These are phyloP conservation scores for Plasmopara muralis DNA, from an alignment of 352 stramenopile species.

Conservation along the genomic window DNA sequence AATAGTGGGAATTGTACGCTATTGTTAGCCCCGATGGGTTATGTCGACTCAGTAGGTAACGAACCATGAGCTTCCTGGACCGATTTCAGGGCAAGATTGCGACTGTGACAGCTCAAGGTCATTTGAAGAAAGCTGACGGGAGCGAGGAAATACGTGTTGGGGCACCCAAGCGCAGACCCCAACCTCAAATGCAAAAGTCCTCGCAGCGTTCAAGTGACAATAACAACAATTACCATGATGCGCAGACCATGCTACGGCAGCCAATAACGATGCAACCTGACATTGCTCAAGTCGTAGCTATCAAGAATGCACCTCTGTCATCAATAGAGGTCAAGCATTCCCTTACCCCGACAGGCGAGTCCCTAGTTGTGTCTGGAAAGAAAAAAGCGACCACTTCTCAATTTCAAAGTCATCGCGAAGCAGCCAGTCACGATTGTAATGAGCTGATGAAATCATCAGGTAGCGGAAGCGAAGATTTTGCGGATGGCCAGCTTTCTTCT, in stretches of 20 bases:
- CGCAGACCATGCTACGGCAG: constrained; percentile 17
- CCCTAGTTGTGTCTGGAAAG: constrained; percentile 10
- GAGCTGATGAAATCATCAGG: constrained; percentile 22
- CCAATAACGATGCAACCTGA: constrained; percentile 16
- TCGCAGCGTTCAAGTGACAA: constrained; percentile 5
- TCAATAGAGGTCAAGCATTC: constrained; percentile 13
- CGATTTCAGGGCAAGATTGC: constrained; percentile 80
- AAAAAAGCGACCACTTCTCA: constrained; percentile 12
- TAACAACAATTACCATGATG: constrained; percentile 17
- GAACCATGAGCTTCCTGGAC: constrained; percentile 75
- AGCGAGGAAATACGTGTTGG: constrained; percentile 78
- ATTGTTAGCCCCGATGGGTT: not conserved
- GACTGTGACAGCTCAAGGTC: constrained; percentile 70
- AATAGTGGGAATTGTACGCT: not conserved
- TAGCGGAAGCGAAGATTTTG: constrained; percentile 29
- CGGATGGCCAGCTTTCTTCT: constrained; percentile 9
- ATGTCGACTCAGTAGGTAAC: not conserved
- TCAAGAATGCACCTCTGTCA: constrained; percentile 1
- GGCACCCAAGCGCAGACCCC: constrained; percentile 44
- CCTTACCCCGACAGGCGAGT: not conserved
- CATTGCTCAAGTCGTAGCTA: not conserved
- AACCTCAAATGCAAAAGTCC: not conserved
- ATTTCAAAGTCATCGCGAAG: constrained; percentile 12
- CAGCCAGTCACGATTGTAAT: constrained; percentile 9
- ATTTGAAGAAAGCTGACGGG: constrained; percentile 70